Evolutionary conservation across 768 basidiomycete species (phyloP), one percentile per base, ranked within the genome.

Genomic region (Symmetrospora coprosmae): DNA sequence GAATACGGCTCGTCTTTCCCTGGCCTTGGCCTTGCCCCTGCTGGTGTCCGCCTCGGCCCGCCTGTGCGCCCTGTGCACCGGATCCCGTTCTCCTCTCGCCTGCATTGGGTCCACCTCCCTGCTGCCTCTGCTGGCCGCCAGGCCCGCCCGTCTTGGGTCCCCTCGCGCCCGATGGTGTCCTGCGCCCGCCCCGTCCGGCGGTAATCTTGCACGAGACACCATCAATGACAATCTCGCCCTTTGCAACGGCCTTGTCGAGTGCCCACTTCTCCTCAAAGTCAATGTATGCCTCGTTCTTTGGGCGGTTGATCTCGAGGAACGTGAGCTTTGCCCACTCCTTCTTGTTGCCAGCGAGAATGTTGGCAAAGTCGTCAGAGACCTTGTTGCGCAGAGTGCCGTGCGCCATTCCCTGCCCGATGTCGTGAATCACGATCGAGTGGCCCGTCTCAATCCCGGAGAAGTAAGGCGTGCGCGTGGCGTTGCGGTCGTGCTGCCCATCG

Each of bases 211-310:
- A 16, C 27, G 23, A 27, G 25, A 25, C 27, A 9, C 52, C 52
- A 16, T 55, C 52, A 41, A 55, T 28, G n/a, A 38, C 11, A 5
- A 38, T 8, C 6, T 7, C 27, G 23, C 14, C 39, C 23, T 41
- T 55, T 4, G 14, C 37, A 25, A 28, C 19, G 28, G 43, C 40
- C 25, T 58, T 46, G 39, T 46, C 37, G 11, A 46, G 23, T 8
- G 55, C 13, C 55, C 55, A 58, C 31, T 58, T 43, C 27, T 58
- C 55, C 25, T 58, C 55, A 33, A 58, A 58, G 46, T 58, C 55
- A 34, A 58, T 43, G 33, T 58, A 47, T 46, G 55, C 55, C 5
- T 27, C 31, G 21, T 35, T 23, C 30, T 58, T 58, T 8, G 23
- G 43, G 28, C 55, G 41, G 33, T 58, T 43, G 43, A 58, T 58